Base-by-base conservation (phyloP, 495 filamentous ascomycete species). In the Paragyromitra xinjiangensis region DNA sequence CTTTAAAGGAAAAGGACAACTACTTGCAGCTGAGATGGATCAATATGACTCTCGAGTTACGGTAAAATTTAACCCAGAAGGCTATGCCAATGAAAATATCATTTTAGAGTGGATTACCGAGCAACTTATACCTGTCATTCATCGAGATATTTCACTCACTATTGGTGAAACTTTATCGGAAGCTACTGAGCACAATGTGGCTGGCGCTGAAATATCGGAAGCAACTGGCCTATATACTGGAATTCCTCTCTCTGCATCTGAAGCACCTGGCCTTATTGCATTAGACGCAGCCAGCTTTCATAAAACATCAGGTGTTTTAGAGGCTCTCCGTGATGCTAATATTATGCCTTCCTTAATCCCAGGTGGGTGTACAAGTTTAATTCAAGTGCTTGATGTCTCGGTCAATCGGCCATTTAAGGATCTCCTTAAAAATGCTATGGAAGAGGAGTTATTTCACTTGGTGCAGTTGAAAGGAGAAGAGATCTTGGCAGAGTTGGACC, bases 311-410 rank as follows among this genome's bases (percentile, higher is more conserved):
- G 26, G 26, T 1, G 26, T 26, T 26, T 26, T 26, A 26, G 26
- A 26, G 26, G 55, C 71, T 6, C 61, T 73, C 0, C 48, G 51
- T 6, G 22, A 56, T 5, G n/a, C 45, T 2, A 69, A 75, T 37
- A 61, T 66, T 29, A 69, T 50, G 9, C 29, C 65, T 2, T 16
- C 39, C 6, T 0, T 69, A n/a, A 75, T 75, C 14, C 64, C 64
- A 22, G 53, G 24, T 22, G 53, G 53, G 7, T 75, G 64, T 61
- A 75, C 53, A 62, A 50, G 39, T n/a, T 48, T 63, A 24, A 68
- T 75, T 29, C 72, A 62, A 19, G 71, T 69, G 34, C 42, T 69
- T 29, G 62, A 75, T 53, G 72, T 69, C 2, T 37, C 64, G 22
- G 66, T 75, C 2, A 70, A 70, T 24, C 24, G 48, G 16, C 37